phyloP scores from a whole-genome alignment of 148 eudicot species.

The Camellia sinensis region DNA sequence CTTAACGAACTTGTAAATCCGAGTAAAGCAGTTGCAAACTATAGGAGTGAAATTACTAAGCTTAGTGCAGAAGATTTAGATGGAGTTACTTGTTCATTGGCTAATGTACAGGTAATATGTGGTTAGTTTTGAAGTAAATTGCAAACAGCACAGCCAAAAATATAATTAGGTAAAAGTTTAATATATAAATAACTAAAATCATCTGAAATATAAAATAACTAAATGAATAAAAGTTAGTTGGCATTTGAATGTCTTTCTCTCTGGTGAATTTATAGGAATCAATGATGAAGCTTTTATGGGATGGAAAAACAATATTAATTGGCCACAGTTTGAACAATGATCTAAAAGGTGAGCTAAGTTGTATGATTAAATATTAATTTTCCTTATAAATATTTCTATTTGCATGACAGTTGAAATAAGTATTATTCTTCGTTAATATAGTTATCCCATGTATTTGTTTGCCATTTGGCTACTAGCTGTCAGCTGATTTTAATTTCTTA shows the following conservation, averaged over 20 bases:
- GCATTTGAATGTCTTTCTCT: slow-evolving; percentile 5
- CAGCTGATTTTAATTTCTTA: not conserved
- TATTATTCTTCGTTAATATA: not conserved
- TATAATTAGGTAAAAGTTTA: not conserved
- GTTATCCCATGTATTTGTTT: not conserved
- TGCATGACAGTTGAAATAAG: not conserved
- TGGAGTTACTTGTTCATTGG: slow-evolving; percentile 52
- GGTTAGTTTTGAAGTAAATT: not conserved
- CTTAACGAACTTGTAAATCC: slow-evolving; percentile 85
- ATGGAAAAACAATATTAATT: slow-evolving; percentile 68
- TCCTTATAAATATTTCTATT: not conserved
- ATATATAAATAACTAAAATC: not conserved
- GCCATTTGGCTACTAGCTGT: slow-evolving; percentile 14
- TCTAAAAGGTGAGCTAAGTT: slow-evolving; percentile 55
- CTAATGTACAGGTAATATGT: slow-evolving; percentile 68
- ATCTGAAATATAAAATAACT: not conserved
- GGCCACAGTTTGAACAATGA: slow-evolving; percentile 95
- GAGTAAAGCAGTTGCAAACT: slow-evolving; percentile 71
- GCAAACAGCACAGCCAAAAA: not conserved
- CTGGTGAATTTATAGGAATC: slow-evolving; percentile 45
- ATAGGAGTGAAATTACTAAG: slow-evolving; percentile 80
- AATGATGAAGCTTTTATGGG: slow-evolving; percentile 59
- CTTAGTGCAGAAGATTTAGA: slow-evolving; percentile 71
- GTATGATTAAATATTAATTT: not conserved
- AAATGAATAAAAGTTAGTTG: not conserved